Evolutionary conservation across 2,329 filamentous ascomycete genomes (phyloP).

Genomic region (Gnomoniopsis smithogilvyi): DNA sequence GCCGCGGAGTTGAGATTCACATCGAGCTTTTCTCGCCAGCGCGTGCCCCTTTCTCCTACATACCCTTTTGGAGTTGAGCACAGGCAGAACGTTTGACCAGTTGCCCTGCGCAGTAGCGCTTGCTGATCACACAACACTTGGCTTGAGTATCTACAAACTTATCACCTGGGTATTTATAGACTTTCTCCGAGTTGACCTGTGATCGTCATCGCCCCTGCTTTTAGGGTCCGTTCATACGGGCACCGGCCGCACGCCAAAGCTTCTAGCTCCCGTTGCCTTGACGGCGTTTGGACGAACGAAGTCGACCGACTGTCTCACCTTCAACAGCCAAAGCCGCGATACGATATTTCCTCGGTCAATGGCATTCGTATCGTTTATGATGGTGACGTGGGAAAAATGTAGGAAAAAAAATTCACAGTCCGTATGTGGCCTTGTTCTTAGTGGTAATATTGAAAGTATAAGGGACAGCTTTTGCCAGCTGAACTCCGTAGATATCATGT

Average conservation of each 20-base stretch:
- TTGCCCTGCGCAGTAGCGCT: not conserved
- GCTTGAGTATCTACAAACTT: not conserved
- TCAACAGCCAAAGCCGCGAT: not conserved
- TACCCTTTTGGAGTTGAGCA: not conserved
- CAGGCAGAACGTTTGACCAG: not conserved
- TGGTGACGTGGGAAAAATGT: too few species aligned
- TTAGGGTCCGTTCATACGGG: not conserved
- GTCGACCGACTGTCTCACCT: not conserved
- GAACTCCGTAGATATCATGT: not conserved
- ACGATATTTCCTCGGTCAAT: not conserved
- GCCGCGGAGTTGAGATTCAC: not conserved
- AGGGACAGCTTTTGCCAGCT: not conserved
- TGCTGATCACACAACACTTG: not conserved
- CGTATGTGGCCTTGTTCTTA: too few species aligned
- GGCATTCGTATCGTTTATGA: not conserved
- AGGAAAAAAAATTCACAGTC: too few species aligned
- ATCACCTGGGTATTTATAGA: not conserved
- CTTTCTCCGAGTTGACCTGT: not conserved
- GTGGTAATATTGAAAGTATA: too few species aligned
- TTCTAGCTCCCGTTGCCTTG: not conserved
- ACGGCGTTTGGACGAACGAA: not conserved
- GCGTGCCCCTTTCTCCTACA: not conserved
- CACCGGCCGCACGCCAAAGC: not conserved
- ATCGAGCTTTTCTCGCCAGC: not conserved
- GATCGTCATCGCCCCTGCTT: not conserved